phyloP scores from a whole-genome alignment of 306 rosid genomes.

The Nissolia schottii region DNA sequence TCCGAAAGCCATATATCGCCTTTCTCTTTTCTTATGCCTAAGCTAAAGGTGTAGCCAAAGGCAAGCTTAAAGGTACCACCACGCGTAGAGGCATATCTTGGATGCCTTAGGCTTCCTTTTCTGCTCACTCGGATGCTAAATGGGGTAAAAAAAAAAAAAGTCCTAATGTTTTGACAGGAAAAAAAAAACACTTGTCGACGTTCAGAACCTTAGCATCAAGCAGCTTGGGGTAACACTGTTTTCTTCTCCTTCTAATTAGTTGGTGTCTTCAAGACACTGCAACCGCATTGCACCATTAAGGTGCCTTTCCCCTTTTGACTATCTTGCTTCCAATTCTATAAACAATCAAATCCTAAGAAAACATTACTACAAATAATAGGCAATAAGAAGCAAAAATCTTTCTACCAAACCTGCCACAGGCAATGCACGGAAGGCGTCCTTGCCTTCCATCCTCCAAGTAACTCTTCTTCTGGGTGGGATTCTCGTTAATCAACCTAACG shows the following conservation, averaged over 20 bases:
- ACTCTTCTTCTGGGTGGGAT: conserved; percentile 51
- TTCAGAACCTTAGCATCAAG: not conserved
- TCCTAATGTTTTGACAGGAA: not conserved
- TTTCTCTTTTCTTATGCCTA: not conserved
- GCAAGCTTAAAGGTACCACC: too few species aligned
- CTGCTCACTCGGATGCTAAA: not conserved
- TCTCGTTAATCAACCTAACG: conserved; percentile 61
- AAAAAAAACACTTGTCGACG: not conserved
- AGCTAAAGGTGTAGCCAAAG: not conserved
- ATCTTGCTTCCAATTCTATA: not conserved
- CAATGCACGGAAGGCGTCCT: conserved; percentile 73
- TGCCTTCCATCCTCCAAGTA: conserved; percentile 76
- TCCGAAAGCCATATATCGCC: not conserved
- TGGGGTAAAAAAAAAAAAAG: not conserved
- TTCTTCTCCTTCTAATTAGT: not conserved
- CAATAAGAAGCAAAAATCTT: conserved; percentile 17
- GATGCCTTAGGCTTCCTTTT: not conserved
- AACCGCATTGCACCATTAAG: not conserved
- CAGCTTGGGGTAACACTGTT: not conserved
- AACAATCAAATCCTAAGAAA: not conserved
- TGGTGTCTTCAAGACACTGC: not conserved
- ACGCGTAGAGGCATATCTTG: not conserved
- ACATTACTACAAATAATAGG: not conserved
- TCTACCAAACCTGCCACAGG: conserved; percentile 76
- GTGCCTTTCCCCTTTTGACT: not conserved